A percentile compares a stretch with the other conserved stretches of the same genome.
Evolutionary conservation across 495 filamentous ascomycete genomes (phyloP).

Genomic region (Parachaetomium inaequale): DNA sequence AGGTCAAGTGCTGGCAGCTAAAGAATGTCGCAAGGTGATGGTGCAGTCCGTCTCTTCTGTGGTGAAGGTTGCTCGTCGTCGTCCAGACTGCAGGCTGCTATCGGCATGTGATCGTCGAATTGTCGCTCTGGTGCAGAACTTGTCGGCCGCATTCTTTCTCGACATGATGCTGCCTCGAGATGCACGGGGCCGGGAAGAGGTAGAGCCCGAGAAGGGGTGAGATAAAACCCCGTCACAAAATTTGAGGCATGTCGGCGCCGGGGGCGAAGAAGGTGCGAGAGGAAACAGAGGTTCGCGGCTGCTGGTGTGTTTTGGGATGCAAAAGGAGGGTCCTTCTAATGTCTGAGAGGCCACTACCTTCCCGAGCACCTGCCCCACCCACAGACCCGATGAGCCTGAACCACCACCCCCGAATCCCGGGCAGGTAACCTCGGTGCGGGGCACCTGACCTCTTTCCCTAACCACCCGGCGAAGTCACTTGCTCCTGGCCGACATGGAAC

Average conservation of each 20-base stretch:
- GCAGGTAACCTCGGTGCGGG: neutral
- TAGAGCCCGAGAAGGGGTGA: neutral
- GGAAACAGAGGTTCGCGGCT: neutral
- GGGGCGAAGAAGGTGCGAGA: neutral
- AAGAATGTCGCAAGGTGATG: neutral
- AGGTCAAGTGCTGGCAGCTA: neutral
- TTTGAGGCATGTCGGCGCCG: slow-evolving; percentile 6
- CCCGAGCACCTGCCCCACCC: neutral
- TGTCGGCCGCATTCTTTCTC: slow-evolving; percentile 1
- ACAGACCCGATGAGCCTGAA: neutral
- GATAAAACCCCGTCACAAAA: neutral
- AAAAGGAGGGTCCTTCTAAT: slow-evolving; percentile 1
- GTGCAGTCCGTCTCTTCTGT: neutral
- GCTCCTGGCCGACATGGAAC: neutral
- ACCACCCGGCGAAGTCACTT: neutral
- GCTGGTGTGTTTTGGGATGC: slow-evolving; percentile 1
- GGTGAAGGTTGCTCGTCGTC: neutral
- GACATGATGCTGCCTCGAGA: slow-evolving; percentile 12
- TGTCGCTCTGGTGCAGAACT: slow-evolving; percentile 5
- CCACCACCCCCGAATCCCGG: neutral
- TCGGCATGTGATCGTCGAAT: slow-evolving; percentile 16
- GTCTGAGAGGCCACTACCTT: too few relatives aligned
- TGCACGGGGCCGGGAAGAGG: neutral
- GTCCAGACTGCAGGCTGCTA: neutral
- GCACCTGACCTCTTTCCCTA: neutral